Evolutionary conservation across 441 rosid species (phyloP).

Genomic region (Populus hybrid): DNA sequence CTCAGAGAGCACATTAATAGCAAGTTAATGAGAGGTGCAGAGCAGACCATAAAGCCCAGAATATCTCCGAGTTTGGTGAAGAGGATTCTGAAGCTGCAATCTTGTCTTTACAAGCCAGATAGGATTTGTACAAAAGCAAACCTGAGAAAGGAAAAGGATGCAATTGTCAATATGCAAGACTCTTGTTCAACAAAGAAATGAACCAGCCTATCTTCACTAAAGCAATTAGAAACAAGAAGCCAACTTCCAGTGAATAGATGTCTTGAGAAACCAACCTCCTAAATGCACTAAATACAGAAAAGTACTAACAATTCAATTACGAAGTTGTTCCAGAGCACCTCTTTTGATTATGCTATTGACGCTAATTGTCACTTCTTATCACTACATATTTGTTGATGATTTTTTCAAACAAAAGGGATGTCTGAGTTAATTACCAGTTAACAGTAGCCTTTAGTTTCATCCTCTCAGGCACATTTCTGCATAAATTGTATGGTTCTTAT

Average conservation of each 20-base stretch:
- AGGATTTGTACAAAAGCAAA: slow-evolving; percentile 87
- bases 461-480: not conserved
- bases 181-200: not conserved
- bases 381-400: not conserved
- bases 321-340: not conserved
- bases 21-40: slow-evolving; percentile 33
- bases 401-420: not conserved
- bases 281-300: not conserved
- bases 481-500: not conserved
- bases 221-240: not conserved
- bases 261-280: not conserved
- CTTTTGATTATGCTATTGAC: not conserved
- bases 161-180: slow-evolving; percentile 7
- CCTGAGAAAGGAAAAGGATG: slow-evolving; percentile 42
- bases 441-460: not conserved
- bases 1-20: slow-evolving; percentile 30
- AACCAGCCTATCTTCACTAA: not conserved
- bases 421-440: not conserved
- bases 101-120: slow-evolving; percentile 96
- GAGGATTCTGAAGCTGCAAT: slow-evolving; percentile 89
- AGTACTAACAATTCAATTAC: not conserved
- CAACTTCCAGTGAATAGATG: not conserved
- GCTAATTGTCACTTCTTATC: not conserved
- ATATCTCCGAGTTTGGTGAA: slow-evolving; percentile 66
- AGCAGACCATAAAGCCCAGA: slow-evolving; percentile 79